Evolutionary conservation across 805 yeast genomes (phyloP).

Genomic region (Suhomyces pyralidae): DNA sequence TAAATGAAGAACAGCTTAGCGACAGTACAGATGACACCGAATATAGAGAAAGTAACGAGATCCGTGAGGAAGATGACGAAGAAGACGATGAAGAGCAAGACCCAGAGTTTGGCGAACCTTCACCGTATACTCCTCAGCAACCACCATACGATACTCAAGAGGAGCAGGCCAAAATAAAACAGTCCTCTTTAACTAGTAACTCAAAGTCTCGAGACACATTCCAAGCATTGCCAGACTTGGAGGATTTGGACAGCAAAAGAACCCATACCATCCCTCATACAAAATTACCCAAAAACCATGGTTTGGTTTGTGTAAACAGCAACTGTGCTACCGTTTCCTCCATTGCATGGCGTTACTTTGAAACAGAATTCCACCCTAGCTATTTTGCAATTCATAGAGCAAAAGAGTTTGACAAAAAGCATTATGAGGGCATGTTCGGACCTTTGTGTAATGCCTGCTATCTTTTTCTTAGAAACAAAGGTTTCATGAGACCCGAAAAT

Average conservation of each 20-base stretch:
- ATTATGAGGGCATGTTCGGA: slow-evolving; percentile 47
- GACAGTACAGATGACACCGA: slow-evolving; percentile 41
- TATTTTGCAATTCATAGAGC: slow-evolving; percentile 38
- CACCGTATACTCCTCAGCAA: slow-evolving; percentile 42
- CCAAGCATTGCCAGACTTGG: slow-evolving; percentile 42
- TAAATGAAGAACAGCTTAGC: slow-evolving; percentile 36
- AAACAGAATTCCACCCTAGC: slow-evolving; percentile 36
- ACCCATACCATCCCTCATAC: slow-evolving; percentile 40
- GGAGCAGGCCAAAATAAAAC: slow-evolving; percentile 1
- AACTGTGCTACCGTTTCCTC: slow-evolving; percentile 39
- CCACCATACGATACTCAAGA: slow-evolving; percentile 31
- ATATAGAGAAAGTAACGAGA: slow-evolving; percentile 22
- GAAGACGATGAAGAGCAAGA: slow-evolving; percentile 21
- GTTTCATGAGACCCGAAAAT: slow-evolving; percentile 64
- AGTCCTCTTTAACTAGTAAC: not conserved
- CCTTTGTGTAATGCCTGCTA: slow-evolving; percentile 47
- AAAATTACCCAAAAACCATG: slow-evolving; percentile 39
- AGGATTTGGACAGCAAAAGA: slow-evolving; percentile 42
- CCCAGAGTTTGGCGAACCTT: slow-evolving; percentile 23
- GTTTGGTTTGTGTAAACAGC: slow-evolving; percentile 38
- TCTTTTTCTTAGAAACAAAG: slow-evolving; percentile 50
- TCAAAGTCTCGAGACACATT: slow-evolving; percentile 16
- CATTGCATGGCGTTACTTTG: slow-evolving; percentile 45
- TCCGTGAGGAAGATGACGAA: slow-evolving; percentile 19
- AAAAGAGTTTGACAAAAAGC: slow-evolving; percentile 35